Evolutionary conservation across 495 filamentous ascomycete genomes (phyloP), one percentile per base, ranked within the genome.

Genomic region (Penicillium salamii): DNA sequence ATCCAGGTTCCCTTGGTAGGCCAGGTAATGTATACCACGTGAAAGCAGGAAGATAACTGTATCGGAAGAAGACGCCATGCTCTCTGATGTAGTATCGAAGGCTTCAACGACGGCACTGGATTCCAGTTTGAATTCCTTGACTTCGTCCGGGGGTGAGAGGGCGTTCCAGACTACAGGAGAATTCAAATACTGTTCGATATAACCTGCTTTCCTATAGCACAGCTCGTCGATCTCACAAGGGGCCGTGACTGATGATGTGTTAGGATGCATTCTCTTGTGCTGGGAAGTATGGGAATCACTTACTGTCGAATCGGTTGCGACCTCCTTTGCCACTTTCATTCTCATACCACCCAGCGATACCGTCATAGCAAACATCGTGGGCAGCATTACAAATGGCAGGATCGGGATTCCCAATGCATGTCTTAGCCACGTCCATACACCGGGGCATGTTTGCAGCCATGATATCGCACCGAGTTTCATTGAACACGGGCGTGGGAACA

Each of bases 1-100:
- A 49, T 77, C 74, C 2, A 77, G 59, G 42, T 75, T 77, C 0
- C 74, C 72, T 53, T 75, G 69, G 45, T 77, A 77, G 14, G 67
- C 66, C n/a, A 77, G 47, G 31, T 65, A 64, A 45, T 75, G 53
- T 1, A 77, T 60, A 5, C 59, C 52, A 39, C 61, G 63, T 7
- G 60, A 37, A 7, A 77, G 65, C 11, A 75, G 43, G 35, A 62
- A 71, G 1, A 54, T 32, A 0, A 77, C 63, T 31, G 62, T 54
- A 17, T 55, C 58, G 3, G 46, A 61, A 3, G 50, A 34, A 13
- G 46, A 64, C 1, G 44, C 62, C 60, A 49, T 54, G 7, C 7
- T 3, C 17, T 73, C 68, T 1, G 65, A 52, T 1, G 66, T 67
- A 4, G 52, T 45, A 0, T 18, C 8, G 38, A 76, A 76, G 4